Conservation (phyloP, 768 basidiomycete species). For the Serendipita sp. region DNA sequence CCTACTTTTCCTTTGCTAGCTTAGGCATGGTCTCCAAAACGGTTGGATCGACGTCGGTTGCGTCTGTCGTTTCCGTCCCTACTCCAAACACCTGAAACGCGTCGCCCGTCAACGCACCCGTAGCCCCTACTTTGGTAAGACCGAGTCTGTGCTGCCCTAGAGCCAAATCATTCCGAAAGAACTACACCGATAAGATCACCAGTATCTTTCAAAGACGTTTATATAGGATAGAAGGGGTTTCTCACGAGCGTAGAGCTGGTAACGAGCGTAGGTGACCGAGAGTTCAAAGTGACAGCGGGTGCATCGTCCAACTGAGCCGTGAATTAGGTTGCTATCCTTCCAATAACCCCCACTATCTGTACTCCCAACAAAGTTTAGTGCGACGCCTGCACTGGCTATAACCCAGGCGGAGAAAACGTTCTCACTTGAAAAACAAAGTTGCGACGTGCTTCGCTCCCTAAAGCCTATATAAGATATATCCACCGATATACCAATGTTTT, state of each 20-base stretch:
- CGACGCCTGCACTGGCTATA: not conserved
- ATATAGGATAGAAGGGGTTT: not conserved
- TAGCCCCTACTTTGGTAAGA: not conserved
- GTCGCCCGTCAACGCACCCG: not conserved
- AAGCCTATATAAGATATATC: too few relatives aligned
- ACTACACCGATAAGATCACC: not conserved
- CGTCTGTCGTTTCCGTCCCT: not conserved
- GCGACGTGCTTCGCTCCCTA: too few relatives aligned
- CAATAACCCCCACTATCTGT: not conserved
- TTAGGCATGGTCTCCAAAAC: not conserved
- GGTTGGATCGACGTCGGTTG: not conserved
- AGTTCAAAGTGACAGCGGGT: not conserved
- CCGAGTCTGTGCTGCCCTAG: not conserved
- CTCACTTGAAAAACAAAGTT: too few relatives aligned
- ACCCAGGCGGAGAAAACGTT: too few relatives aligned
- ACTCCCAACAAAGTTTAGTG: not conserved
- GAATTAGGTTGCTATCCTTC: not conserved
- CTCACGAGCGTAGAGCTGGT: not conserved
- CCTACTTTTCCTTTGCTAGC: not conserved
- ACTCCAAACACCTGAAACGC: not conserved
- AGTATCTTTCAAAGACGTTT: not conserved
- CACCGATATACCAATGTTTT: too few relatives aligned
- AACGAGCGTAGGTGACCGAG: not conserved
- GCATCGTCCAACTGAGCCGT: not conserved
- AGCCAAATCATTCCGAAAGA: not conserved